These are phyloP conservation scores for Tylopilus plumbeoviolaceoides DNA, from an alignment of 768 basidiomycete genomes.

Conservation along the genomic window DNA sequence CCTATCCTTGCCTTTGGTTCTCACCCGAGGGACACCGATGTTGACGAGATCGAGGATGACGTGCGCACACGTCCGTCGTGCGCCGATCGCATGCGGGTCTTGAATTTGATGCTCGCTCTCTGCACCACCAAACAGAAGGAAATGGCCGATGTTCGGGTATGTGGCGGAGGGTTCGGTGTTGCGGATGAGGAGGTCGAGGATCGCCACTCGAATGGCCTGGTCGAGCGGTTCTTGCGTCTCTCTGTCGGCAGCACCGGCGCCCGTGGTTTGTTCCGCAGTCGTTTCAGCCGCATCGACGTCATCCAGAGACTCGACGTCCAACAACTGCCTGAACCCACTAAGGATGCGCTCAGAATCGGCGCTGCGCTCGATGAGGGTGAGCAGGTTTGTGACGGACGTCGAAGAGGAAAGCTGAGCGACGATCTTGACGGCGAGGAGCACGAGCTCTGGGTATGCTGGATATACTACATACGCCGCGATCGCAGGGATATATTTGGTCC, in stretches of 20 bases:
- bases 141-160: conserved; percentile 85
- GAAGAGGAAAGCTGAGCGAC: conserved; percentile 64
- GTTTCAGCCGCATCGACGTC: conserved; percentile 60
- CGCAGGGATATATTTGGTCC: conserved; percentile 68
- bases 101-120: conserved; percentile 64
- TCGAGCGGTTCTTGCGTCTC: conserved; percentile 45
- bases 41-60: conserved; percentile 76
- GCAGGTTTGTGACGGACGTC: conserved; percentile 64
- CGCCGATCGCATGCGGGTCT: conserved; percentile 73
- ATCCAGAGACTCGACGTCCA: conserved; percentile 58
- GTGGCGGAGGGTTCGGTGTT: conserved; percentile 59
- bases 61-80: conserved; percentile 70
- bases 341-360: conserved; percentile 82
- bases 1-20: conserved; percentile 39
- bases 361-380: conserved; percentile 75
- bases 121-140: conserved; percentile 71
- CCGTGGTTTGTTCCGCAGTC: conserved; percentile 58
- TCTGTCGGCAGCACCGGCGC: conserved; percentile 66
- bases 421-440: conserved; percentile 75
- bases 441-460: conserved; percentile 67
- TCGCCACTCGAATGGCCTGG: conserved; percentile 69
- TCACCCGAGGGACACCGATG: conserved; percentile 60
- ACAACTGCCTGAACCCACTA: conserved; percentile 66
- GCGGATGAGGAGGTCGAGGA: conserved; percentile 77
- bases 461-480: conserved; percentile 75